phyloP scores from a whole-genome alignment of 805 yeast species.

The Monosporozyma solicola region DNA sequence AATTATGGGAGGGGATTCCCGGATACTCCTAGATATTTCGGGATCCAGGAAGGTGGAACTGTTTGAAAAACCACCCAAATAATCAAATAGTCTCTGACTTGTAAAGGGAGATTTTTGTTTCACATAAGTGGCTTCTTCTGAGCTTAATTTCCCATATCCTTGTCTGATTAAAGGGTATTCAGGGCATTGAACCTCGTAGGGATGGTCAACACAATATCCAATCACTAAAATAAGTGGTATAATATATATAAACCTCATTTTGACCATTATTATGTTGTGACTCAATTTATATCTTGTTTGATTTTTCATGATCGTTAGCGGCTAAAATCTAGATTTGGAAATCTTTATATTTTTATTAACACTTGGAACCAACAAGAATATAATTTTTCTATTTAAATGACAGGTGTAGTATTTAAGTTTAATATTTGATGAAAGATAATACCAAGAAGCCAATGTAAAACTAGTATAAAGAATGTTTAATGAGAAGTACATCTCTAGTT shows the following conservation, averaged over 20 bases:
- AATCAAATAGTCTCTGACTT: slow-evolving; percentile 22
- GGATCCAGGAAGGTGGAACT: slow-evolving; percentile 30
- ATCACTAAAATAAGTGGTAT: not conserved
- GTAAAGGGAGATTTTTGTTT: slow-evolving; percentile 27
- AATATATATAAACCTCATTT: not conserved
- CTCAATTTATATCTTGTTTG: too few species aligned
- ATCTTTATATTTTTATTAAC: too few species aligned
- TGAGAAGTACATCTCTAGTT: too few species aligned
- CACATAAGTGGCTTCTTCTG: slow-evolving; percentile 13
- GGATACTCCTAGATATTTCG: slow-evolving; percentile 15
- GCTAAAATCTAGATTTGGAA: too few species aligned
- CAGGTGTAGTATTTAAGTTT: too few species aligned
- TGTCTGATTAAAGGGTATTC: slow-evolving; percentile 12
- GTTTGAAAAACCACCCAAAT: slow-evolving; percentile 23
- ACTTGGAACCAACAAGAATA: too few species aligned
- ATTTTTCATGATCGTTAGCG: too few species aligned
- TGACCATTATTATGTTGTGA: not conserved
- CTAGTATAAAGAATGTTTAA: too few species aligned
- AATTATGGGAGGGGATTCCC: slow-evolving; percentile 23
- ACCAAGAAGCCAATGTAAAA: too few species aligned
- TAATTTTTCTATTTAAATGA: too few species aligned
- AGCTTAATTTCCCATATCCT: slow-evolving; percentile 16
- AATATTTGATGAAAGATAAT: too few species aligned
- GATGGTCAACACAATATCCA: slow-evolving; percentile 1
- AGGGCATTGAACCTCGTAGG: slow-evolving; percentile 26